Evolutionary conservation across 495 filamentous ascomycete genomes (phyloP).

Genomic region (Podospora comata): DNA sequence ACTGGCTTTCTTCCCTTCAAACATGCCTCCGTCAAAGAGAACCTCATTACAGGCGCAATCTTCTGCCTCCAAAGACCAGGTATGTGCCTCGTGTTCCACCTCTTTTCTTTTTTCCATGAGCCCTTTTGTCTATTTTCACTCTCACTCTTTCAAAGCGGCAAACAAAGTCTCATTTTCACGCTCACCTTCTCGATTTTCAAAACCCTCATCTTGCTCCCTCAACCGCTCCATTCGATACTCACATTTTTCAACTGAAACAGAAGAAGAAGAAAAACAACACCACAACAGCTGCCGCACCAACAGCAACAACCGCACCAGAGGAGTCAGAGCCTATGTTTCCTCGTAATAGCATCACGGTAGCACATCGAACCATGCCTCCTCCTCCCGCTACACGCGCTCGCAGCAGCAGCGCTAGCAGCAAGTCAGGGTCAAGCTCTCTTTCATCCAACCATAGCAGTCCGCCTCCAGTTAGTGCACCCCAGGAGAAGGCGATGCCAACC

Average conservation of each 20-base stretch:
- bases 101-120: not conserved
- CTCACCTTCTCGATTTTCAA: not conserved
- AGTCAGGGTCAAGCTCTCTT: not conserved
- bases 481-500: not conserved
- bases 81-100: not conserved
- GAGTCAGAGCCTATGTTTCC: conserved; percentile 9
- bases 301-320: not conserved
- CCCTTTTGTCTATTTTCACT: conserved; percentile 1
- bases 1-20: not conserved
- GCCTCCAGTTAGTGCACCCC: not conserved
- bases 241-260: not conserved
- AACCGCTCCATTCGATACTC: conserved; percentile 1
- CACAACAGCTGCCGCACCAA: not conserved
- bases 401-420: not conserved
- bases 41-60: not conserved
- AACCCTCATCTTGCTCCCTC: not conserved
- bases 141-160: not conserved
- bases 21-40: conserved; percentile 6
- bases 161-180: not conserved
- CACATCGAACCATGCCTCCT: conserved; percentile 7
- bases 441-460: conserved; percentile 14
- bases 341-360: conserved; percentile 24
- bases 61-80: conserved; percentile 1
- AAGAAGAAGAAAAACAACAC: not conserved
- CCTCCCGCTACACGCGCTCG: not conserved